phyloP scores from a whole-genome alignment of 257 asterid species.

The Fraxinus excelsior region DNA sequence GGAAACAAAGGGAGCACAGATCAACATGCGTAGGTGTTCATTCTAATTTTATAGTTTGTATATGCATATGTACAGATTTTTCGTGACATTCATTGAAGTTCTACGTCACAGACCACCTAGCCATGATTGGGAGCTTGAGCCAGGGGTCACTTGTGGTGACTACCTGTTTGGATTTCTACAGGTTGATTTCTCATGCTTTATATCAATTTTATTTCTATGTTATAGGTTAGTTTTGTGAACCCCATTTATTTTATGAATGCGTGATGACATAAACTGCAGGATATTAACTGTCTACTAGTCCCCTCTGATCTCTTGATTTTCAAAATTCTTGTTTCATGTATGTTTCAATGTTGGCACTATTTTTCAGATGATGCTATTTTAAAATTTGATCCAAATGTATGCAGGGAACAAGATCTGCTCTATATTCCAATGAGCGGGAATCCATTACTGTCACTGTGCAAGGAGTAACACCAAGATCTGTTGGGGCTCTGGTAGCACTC shows the following conservation, averaged over 20 bases:
- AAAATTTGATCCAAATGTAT: slow-evolving; percentile 20
- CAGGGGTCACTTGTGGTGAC: slow-evolving; percentile 97
- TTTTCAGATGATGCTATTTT: background rate
- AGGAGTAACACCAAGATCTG: slow-evolving; percentile 96
- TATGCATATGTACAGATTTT: slow-evolving; percentile 29
- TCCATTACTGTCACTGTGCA: slow-evolving; percentile 95
- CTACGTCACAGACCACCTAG: slow-evolving; percentile 98
- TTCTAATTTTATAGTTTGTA: slow-evolving; percentile 16
- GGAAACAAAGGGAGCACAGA: slow-evolving; percentile 99
- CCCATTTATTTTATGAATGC: slow-evolving; percentile 11
- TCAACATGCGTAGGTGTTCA: slow-evolving; percentile 87
- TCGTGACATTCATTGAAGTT: slow-evolving; percentile 94
- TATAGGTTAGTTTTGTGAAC: background rate
- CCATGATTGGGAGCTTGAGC: slow-evolving; percentile 99
- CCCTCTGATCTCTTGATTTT: slow-evolving; percentile 10
- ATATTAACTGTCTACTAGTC: slow-evolving; percentile 16
- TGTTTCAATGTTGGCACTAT: slow-evolving; percentile 1
- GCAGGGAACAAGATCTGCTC: slow-evolving; percentile 96
- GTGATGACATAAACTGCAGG: slow-evolving; percentile 16
- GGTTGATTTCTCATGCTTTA: slow-evolving; percentile 37
- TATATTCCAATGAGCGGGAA: slow-evolving; percentile 85
- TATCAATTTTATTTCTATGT: slow-evolving; percentile 13
- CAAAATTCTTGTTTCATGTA: background rate
- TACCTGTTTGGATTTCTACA: slow-evolving; percentile 95
- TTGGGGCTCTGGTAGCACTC: slow-evolving; percentile 93